phyloP scores from a whole-genome alignment of 2,329 filamentous ascomycete genomes.

The Stachybotrys chlorohalonatus region DNA sequence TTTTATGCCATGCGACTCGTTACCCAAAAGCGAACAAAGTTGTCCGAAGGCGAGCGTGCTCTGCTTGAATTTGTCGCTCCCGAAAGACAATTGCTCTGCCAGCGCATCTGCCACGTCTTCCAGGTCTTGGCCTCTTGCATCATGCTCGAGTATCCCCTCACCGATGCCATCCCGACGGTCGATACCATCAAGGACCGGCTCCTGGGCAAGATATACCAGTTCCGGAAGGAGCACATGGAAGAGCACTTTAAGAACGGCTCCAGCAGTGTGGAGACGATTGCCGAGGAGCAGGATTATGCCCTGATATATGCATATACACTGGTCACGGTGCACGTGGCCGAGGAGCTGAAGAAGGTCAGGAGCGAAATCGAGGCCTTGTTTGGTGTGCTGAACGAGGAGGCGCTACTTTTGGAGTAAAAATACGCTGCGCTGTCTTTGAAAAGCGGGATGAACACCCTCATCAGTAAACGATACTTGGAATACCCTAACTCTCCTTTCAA shows the following conservation, averaged over 20 bases:
- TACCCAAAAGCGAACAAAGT: constrained; percentile 67
- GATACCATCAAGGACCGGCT: constrained; percentile 72
- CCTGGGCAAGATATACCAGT: constrained; percentile 80
- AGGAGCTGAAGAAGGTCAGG: constrained; percentile 52
- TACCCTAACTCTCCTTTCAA: too few relatives aligned
- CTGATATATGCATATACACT: constrained; percentile 84
- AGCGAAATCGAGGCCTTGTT: constrained; percentile 54
- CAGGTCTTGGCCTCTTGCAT: constrained; percentile 84
- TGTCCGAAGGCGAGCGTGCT: constrained; percentile 72
- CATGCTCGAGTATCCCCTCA: constrained; percentile 89
- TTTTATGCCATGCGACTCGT: constrained; percentile 96
- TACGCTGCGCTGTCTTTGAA: not conserved
- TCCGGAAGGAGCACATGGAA: constrained; percentile 58
- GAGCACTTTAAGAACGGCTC: constrained; percentile 13
- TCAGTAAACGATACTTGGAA: too few relatives aligned
- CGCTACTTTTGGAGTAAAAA: constrained; percentile 43
- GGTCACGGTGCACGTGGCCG: constrained; percentile 57
- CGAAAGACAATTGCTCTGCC: constrained; percentile 74
- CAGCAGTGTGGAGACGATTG: constrained; percentile 23
- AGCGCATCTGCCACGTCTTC: constrained; percentile 82
- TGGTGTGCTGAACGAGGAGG: constrained; percentile 53
- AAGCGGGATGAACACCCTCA: too few relatives aligned
- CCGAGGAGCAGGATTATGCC: constrained; percentile 77
- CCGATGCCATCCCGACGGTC: constrained; percentile 78
- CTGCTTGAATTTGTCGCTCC: constrained; percentile 69